Base-by-base conservation (phyloP, 2,329 filamentous ascomycete species). In the Pseudogymnoascus sp. region DNA sequence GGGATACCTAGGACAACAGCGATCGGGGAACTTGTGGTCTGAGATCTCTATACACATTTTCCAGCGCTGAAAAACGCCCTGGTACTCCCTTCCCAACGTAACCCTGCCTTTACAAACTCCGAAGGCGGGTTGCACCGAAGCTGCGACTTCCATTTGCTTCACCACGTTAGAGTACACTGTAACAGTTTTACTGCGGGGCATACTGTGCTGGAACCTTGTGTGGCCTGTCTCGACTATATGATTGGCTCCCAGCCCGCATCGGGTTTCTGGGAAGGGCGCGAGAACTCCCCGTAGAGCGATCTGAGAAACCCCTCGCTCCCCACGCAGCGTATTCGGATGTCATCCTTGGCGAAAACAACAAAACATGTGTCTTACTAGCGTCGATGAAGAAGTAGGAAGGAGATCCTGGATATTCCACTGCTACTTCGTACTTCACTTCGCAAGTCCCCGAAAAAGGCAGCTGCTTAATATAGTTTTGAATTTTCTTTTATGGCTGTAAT, bases 401-500 rank as follows among this genome's bases (percentile, higher is more conserved):
- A 14, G 45, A 13, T 31, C 11, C 43, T 54, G n/a, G 48, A 31
- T 54, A 54, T 54, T 54, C 48, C 10, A 54, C 25, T 11, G 14
- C 25, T 31, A 16, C 8, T 54, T 23, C 19, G 16, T 28, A 51
- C 48, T 54, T 54, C 23, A 54, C 48, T 54, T 54, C 48, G 8
- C 14, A 54, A 6, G 8, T n/a, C 48, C 7, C 25, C 48, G 48
- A 31, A 31, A 31, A 31, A 31, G 21, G 13, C 48, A 61, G 57
- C 34, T 61, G 23, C 57, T 61, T 61, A 14, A 37, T 61, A 39
- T 61, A 37, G 31, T 37, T 37, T 61, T 61, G 34, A 61, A 19
- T 61, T 28, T 37, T 61, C 57, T 61, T 61, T 61, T 61, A 41
- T 61, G 57, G 57, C 57, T 37, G 57, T 39, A 61, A 37, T 37